Conservation (phyloP, 2,329 filamentous ascomycete species). For the Stachybotrys chartarum region DNA sequence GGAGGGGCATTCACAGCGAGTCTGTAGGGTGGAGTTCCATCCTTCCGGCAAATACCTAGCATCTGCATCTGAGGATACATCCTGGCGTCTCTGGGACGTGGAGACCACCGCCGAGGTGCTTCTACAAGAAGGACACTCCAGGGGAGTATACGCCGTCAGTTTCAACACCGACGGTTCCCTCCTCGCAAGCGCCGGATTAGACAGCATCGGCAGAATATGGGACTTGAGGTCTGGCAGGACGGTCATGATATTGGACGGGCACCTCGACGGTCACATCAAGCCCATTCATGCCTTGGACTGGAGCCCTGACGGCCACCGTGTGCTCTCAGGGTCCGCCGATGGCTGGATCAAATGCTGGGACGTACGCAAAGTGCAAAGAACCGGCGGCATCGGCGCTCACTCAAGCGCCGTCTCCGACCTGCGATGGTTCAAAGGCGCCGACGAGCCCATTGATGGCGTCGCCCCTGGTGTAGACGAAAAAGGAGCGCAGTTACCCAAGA, state of each 20-base stretch:
- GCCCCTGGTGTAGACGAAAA: conserved; percentile 56
- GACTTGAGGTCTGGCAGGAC: conserved; percentile 87
- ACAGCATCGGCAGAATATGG: conserved; percentile 94
- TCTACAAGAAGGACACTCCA: conserved; percentile 88
- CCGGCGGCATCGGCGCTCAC: conserved; percentile 84
- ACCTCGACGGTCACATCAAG: conserved; percentile 73
- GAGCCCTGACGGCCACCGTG: conserved; percentile 83
- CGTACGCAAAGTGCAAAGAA: conserved; percentile 76
- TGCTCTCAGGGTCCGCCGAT: conserved; percentile 87
- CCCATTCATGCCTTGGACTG: conserved; percentile 93
- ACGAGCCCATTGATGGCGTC: conserved; percentile 60
- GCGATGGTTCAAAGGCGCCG: conserved; percentile 84
- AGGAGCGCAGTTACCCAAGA: conserved; percentile 66
- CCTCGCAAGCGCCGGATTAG: conserved; percentile 83
- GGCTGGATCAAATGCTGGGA: conserved; percentile 99
- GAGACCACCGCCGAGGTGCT: conserved; percentile 77
- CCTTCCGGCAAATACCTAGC: conserved; percentile 85
- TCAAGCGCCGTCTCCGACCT: conserved; percentile 87
- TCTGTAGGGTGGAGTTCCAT: conserved; percentile 91
- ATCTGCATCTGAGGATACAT: conserved; percentile 91
- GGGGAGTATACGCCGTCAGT: conserved; percentile 82
- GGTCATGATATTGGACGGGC: conserved; percentile 90
- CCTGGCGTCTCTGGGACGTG: conserved; percentile 95
- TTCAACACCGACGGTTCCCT: conserved; percentile 91
- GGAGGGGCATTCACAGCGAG: conserved; percentile 75